Percentiles rank a stretch among this genome's conserved stretches.
Conservation (phyloP, 441 rosid genomes). For the Breynia disticha region DNA sequence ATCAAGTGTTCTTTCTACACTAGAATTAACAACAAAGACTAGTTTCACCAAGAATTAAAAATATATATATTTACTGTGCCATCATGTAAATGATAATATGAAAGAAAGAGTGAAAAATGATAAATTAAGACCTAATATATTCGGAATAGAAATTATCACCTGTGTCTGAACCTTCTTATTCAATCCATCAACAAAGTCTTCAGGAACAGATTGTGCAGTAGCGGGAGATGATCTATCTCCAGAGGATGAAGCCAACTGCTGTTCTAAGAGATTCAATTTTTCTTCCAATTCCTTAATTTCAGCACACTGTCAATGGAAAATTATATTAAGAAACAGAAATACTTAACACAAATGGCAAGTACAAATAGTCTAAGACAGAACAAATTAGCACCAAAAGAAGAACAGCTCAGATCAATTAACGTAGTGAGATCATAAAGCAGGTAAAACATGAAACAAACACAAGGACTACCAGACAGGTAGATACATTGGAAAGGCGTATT, state of each 20-base stretch:
- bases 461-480: constrained; percentile 1
- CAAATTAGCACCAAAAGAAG: constrained; percentile 3
- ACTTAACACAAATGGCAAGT: neutral
- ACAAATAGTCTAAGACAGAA: neutral
- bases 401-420: neutral
- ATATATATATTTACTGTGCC: too few species aligned
- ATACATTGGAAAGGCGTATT: constrained; percentile 1
- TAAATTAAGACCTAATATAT: too few species aligned
- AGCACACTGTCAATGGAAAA: constrained; percentile 37
- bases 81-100: neutral
- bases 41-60: neutral
- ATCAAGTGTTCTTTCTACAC: neutral
- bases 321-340: neutral
- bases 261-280: constrained; percentile 58
- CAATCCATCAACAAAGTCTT: constrained; percentile 53
- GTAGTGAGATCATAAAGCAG: neutral
- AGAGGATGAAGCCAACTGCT: constrained; percentile 39
- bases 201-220: constrained; percentile 33
- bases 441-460: neutral
- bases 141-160: constrained; percentile 28
- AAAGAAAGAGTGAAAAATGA: constrained; percentile 3
- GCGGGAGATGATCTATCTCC: constrained; percentile 31
- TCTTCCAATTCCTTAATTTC: constrained; percentile 77
- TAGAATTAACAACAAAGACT: neutral
- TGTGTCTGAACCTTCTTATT: constrained; percentile 70